A percentile compares a stretch with the other conserved stretches of the same genome.
phyloP scores from a whole-genome alignment of 192 early-diverging fungal genomes.

The Coemansia sp. region DNA sequence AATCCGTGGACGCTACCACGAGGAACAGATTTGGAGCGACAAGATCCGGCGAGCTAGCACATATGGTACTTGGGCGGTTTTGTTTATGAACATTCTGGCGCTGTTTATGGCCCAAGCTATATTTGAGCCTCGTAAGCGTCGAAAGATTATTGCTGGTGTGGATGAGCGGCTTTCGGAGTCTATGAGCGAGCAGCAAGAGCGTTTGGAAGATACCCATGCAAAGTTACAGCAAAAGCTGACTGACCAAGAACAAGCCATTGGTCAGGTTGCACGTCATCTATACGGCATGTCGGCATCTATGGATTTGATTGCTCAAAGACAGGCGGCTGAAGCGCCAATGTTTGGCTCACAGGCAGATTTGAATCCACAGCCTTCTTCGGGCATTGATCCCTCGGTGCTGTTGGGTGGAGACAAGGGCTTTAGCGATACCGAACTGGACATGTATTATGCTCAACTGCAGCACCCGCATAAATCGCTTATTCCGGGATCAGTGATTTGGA shows the following conservation, averaged over 20 bases:
- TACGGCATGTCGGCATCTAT: conserved; percentile 18
- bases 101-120: conserved; percentile 69
- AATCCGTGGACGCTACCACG: conserved; percentile 78
- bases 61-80: conserved; percentile 73
- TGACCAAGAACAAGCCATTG: conserved; percentile 14
- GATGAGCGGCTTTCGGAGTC: conserved; percentile 58
- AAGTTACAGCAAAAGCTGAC: conserved; percentile 9
- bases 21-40: conserved; percentile 84
- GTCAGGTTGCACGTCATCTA: conserved; percentile 19
- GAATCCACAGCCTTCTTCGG: neutral
- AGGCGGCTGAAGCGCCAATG: conserved; percentile 14
- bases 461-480: neutral
- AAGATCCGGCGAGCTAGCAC: conserved; percentile 76
- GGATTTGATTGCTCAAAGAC: conserved; percentile 15
- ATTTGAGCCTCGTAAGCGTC: conserved; percentile 69
- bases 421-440: conserved; percentile 46
- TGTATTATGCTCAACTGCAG: conserved; percentile 37
- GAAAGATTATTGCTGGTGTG: conserved; percentile 64
- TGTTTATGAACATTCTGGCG: conserved; percentile 63
- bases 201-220: neutral
- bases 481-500: conserved; percentile 24
- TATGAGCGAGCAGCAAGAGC: conserved; percentile 50
- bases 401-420: conserved; percentile 14
- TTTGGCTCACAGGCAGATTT: neutral
- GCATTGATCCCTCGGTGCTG: conserved; percentile 1